Evolutionary conservation across 148 eudicot species (phyloP).

Genomic region (Cornus controversa): DNA sequence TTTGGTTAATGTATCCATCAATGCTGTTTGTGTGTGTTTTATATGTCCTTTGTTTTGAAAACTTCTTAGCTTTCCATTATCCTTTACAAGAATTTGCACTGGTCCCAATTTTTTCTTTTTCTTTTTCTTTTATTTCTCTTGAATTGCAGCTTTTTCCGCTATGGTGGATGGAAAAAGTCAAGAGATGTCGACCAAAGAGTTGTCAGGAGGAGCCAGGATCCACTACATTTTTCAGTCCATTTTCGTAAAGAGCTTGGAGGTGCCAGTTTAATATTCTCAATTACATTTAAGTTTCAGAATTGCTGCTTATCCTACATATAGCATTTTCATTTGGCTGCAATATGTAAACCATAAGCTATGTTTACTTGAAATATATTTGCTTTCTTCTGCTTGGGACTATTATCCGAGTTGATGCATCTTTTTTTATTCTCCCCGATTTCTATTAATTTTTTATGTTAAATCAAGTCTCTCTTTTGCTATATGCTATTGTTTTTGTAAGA

Average conservation of each 20-base stretch:
- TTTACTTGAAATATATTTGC: neutral
- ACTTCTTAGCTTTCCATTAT: neutral
- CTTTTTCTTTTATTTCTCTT: neutral
- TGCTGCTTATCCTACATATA: neutral
- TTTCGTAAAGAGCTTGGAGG: slow-evolving; percentile 46
- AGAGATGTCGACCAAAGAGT: slow-evolving; percentile 41
- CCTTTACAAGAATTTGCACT: neutral
- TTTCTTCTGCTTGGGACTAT: neutral
- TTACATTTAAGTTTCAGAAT: neutral
- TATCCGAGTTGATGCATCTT: neutral
- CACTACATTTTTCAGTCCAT: slow-evolving; percentile 51
- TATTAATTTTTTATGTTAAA: neutral
- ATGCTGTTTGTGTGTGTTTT: no score
- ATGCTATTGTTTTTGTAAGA: no score
- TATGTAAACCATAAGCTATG: neutral
- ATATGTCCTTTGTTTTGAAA: no score
- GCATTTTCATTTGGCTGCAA: neutral
- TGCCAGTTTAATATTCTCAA: neutral
- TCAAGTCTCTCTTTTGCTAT: neutral
- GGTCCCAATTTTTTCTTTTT: neutral
- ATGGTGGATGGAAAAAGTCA: slow-evolving; percentile 49
- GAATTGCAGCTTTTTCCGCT: slow-evolving; percentile 32
- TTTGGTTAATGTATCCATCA: no score
- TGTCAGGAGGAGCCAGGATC: slow-evolving; percentile 49
- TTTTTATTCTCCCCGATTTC: neutral